phyloP scores from a whole-genome alignment of 306 rosid species.

The Trifolium subterraneum region DNA sequence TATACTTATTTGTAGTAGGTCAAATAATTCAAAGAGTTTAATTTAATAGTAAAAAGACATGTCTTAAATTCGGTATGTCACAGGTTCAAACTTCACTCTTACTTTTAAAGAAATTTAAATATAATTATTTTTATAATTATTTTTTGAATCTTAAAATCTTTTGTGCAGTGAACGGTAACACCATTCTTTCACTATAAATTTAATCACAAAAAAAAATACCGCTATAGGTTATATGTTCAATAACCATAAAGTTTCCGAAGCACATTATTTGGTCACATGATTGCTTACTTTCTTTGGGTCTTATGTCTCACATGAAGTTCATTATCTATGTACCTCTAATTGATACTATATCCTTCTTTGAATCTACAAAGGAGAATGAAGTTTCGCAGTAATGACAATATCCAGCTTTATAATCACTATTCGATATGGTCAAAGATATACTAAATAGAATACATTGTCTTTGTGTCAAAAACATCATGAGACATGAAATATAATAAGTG shows the following conservation, averaged over 20 bases:
- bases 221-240: too few relatives aligned
- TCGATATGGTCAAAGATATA: slow-evolving; percentile 8
- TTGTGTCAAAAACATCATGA: slow-evolving; percentile 7
- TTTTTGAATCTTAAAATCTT: too few relatives aligned
- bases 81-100: too few relatives aligned
- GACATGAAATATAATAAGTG: not conserved
- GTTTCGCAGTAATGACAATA: not conserved
- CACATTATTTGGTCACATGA: slow-evolving; percentile 3
- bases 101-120: too few relatives aligned
- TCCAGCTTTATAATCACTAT: not conserved
- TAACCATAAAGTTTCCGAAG: slow-evolving; percentile 2
- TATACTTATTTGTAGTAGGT: too few relatives aligned
- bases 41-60: too few relatives aligned
- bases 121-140: too few relatives aligned
- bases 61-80: too few relatives aligned
- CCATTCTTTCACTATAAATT: too few relatives aligned
- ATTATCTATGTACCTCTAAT: not conserved
- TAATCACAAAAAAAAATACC: too few relatives aligned
- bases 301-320: not conserved
- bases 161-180: too few relatives aligned
- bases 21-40: too few relatives aligned
- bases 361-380: not conserved
- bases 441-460: slow-evolving; percentile 6
- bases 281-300: not conserved
- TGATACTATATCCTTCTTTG: not conserved